These are phyloP conservation scores for Ailanthus altissimus DNA, from an alignment of 345 rosid genomes.

Conservation along the genomic window DNA sequence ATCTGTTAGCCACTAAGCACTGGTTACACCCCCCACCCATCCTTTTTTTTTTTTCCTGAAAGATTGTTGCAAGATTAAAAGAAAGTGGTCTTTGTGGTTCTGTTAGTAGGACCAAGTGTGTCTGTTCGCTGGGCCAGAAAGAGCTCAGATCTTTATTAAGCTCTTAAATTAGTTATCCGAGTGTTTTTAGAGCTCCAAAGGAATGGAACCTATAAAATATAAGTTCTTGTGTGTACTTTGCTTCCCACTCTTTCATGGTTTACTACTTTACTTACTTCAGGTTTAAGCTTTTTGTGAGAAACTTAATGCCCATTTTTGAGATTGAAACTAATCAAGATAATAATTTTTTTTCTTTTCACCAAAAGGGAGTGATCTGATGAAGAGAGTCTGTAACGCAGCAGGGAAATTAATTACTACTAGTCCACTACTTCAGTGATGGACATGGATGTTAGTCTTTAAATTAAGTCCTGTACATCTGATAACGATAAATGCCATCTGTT, in stretches of 20 bases:
- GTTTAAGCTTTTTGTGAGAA: background rate
- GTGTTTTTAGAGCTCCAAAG: background rate
- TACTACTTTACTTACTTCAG: background rate
- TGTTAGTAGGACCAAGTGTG: conserved; percentile 22
- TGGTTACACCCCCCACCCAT: too few relatives aligned
- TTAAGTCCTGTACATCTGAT: conserved; percentile 1
- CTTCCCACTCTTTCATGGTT: conserved; percentile 10
- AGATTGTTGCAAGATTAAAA: conserved; percentile 12
- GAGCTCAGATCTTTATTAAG: conserved; percentile 17
- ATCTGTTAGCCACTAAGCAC: background rate
- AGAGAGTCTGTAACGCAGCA: conserved; percentile 1
- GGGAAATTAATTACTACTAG: conserved; percentile 4
- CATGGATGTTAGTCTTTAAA: background rate
- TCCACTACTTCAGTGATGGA: background rate
- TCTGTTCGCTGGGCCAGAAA: background rate
- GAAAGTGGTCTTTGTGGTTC: conserved; percentile 1
- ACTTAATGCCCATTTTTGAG: conserved; percentile 3
- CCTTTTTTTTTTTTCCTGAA: background rate
- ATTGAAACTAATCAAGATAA: conserved; percentile 1
- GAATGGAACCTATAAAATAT: background rate
- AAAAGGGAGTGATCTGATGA: conserved; percentile 21
- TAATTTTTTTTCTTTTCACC: background rate
- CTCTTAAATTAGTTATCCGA: background rate
- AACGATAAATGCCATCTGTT: background rate
- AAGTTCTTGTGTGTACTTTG: conserved; percentile 4